phyloP scores from a whole-genome alignment of 1,139 yeast genomes.

The Suhomyces ambrosiae region DNA sequence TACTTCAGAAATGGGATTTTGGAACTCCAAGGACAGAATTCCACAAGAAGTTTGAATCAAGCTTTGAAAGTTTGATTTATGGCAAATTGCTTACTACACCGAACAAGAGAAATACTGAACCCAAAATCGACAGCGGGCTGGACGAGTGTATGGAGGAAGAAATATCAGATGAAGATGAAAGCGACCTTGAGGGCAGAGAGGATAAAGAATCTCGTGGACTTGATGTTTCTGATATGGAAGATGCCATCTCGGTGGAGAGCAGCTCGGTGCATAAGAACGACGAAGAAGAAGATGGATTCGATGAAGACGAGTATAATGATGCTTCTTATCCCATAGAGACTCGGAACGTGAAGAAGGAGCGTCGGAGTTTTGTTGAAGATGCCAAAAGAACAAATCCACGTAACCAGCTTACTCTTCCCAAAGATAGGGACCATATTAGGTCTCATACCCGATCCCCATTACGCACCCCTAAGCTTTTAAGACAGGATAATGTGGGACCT shows the following conservation, averaged over 20 bases:
- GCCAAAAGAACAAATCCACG: conserved; percentile 1
- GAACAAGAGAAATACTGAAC: conserved; percentile 4
- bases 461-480: neutral
- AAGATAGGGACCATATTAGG: neutral
- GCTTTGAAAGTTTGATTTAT: conserved; percentile 25
- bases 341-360: conserved; percentile 3
- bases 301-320: conserved; percentile 8
- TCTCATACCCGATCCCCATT: conserved; percentile 6
- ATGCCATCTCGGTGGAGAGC: conserved; percentile 21
- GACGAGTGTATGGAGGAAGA: conserved; percentile 13
- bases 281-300: conserved; percentile 15
- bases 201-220: conserved; percentile 17
- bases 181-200: conserved; percentile 27
- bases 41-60: conserved; percentile 19
- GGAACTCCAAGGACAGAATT: conserved; percentile 7
- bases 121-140: conserved; percentile 6
- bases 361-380: conserved; percentile 5
- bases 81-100: conserved; percentile 19
- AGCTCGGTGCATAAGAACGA: conserved; percentile 16
- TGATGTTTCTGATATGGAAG: conserved; percentile 22
- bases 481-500: neutral
- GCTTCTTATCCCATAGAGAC: neutral
- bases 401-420: conserved; percentile 2
- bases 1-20: conserved; percentile 16
- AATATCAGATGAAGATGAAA: conserved; percentile 24